Evolutionary conservation across 78 protist species (phyloP).

Genomic region (Pelomyxa schiedti): DNA sequence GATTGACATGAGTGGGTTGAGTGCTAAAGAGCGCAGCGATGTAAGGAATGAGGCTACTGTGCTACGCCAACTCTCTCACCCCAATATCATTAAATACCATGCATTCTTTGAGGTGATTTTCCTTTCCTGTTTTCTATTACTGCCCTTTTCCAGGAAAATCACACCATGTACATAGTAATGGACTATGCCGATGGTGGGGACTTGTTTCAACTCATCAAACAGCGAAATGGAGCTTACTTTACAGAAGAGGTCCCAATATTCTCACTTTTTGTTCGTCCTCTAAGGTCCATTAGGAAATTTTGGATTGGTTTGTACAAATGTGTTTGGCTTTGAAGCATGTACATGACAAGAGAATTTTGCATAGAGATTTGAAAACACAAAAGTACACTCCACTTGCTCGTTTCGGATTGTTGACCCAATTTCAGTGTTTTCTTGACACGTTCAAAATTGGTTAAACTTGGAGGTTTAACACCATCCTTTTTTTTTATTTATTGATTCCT

Average conservation of each 20-base stretch:
- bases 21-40: constrained; percentile 27
- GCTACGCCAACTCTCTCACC: constrained; percentile 44
- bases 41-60: constrained; percentile 52
- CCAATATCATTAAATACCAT: background rate
- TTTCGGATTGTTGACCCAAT: background rate
- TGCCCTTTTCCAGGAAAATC: constrained; percentile 26
- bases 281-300: background rate
- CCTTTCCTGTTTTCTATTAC: background rate
- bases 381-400: no score
- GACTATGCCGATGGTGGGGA: constrained; percentile 77
- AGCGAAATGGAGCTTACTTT: background rate
- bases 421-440: constrained; percentile 74
- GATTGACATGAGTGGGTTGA: constrained; percentile 49
- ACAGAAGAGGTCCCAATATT: no score
- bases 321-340: constrained; percentile 63
- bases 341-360: constrained; percentile 70
- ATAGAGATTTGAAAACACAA: constrained; percentile 79
- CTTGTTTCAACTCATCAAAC: background rate
- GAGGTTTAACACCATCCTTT: no score
- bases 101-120: background rate
- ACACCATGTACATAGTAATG: constrained; percentile 74
- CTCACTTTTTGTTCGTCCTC: background rate
- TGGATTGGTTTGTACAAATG: constrained; percentile 51
- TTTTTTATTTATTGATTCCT: no score
- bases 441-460: constrained; percentile 58